phyloP scores from a whole-genome alignment of 441 rosid species.

The Theobroma grandiflorum region DNA sequence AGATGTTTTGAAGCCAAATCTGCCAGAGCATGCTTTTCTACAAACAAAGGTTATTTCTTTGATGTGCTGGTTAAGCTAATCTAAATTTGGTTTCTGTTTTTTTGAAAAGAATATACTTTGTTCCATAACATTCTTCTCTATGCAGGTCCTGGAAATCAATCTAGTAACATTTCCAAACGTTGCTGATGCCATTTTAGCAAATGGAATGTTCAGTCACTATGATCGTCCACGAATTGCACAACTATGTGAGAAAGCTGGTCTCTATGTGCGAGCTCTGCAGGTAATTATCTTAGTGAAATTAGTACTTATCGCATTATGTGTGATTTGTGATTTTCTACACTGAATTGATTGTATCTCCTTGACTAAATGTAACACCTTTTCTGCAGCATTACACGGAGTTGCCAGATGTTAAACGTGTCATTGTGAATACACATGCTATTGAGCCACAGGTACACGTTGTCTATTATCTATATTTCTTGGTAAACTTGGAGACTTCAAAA shows the following conservation, averaged over 20 bases:
- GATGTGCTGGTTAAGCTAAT: slow-evolving; percentile 11
- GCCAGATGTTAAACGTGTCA: slow-evolving; percentile 89
- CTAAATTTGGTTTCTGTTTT: not conserved
- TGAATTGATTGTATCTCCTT: slow-evolving; percentile 3
- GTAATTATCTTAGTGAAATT: slow-evolving; percentile 46
- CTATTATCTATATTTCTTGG: slow-evolving; percentile 25
- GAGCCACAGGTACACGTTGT: slow-evolving; percentile 80
- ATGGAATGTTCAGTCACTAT: slow-evolving; percentile 99
- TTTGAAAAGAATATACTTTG: slow-evolving; percentile 13
- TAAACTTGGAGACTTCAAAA: slow-evolving; percentile 15
- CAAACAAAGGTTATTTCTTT: slow-evolving; percentile 82
- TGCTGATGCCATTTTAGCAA: slow-evolving; percentile 99
- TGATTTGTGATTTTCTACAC: slow-evolving; percentile 22
- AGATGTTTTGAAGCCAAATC: slow-evolving; percentile 98
- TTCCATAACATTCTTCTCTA: slow-evolving; percentile 33
- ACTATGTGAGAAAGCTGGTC: slow-evolving; percentile 98
- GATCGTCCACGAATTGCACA: slow-evolving; percentile 97
- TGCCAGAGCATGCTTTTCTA: slow-evolving; percentile 93
- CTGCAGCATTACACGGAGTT: slow-evolving; percentile 86
- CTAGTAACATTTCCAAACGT: slow-evolving; percentile 98
- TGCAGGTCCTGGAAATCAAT: slow-evolving; percentile 96
- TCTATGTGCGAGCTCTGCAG: slow-evolving; percentile 86
- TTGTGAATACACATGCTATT: slow-evolving; percentile 90
- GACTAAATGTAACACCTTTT: slow-evolving; percentile 26
- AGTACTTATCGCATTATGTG: not conserved